Base-by-base conservation (phyloP, 2,329 filamentous ascomycete genomes). In the Colletotrichum kahawae region DNA sequence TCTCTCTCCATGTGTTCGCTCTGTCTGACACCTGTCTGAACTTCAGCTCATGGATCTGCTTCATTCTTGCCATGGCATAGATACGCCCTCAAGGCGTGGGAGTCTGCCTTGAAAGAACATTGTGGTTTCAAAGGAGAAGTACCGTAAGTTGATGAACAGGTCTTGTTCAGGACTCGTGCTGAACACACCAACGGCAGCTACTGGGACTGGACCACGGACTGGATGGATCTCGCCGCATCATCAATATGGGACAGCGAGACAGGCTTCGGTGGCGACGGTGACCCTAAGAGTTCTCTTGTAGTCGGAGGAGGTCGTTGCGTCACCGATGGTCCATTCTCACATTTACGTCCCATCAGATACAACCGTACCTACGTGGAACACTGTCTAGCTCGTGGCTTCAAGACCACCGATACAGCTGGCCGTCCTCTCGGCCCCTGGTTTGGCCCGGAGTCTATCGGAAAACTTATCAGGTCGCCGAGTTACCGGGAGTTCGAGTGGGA, bases 321-420 rank as follows among this genome's bases (percentile, higher is more conserved):
- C 10, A 56, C 62, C 27, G 68, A 69, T 67, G 71, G 73, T 3
- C 77, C 77, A 9, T 78, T 78, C 64, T 51, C 71, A 5, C 56
- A 78, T 13, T 57, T 78, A 33, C 74, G 74, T 12, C 74, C 76
- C 21, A 48, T 74, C 12, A n/a, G 70, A n/a, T 77, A 76, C 64
- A 74, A 77, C 34, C 76, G 76, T 29, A 71, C 51, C 6, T 56
- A 51, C 27, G 16, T 43, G 7, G 24, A 29, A 14, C 76, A 77
- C 29, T 77, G 75, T 66, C 21, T 77, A 12, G 24, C 64, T 9
- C 29, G 64, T 10, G 64, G 64, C 7, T 67, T 67, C 1, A 43
- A 48, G 29, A 24, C 21, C n/a, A 34, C 29, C 0, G 38, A 48
- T 48, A 48, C 38, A 7, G 3, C 38, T 48, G 38, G 38, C 38